These are phyloP conservation scores for Pelargonium myrrhifolium DNA, from an alignment of 441 rosid species.

Conservation along the genomic window DNA sequence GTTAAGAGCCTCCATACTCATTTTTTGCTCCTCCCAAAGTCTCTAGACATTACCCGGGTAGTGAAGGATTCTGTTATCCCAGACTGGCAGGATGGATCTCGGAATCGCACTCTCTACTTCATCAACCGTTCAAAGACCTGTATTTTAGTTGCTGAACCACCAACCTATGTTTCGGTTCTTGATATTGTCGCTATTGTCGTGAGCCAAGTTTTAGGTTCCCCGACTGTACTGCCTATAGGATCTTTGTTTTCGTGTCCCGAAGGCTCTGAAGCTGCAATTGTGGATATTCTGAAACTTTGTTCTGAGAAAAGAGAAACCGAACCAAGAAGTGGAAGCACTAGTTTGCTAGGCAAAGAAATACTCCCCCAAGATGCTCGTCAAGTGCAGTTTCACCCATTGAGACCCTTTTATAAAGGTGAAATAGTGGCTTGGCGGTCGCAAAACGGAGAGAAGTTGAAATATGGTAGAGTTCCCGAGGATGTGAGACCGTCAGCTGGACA, in stretches of 20 bases:
- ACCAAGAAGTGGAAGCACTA: constrained; percentile 29
- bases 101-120: constrained; percentile 62
- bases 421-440: constrained; percentile 85
- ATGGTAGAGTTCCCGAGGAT: constrained; percentile 92
- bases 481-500: constrained; percentile 93
- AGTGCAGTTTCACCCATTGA: constrained; percentile 85
- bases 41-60: constrained; percentile 52
- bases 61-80: constrained; percentile 54
- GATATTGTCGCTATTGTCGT: constrained; percentile 76
- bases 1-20: constrained; percentile 64
- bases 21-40: constrained; percentile 66
- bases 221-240: constrained; percentile 63
- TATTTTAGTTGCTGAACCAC: constrained; percentile 82
- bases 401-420: constrained; percentile 94
- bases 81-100: constrained; percentile 58
- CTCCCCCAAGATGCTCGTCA: constrained; percentile 77
- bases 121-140: constrained; percentile 45
- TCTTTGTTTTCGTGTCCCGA: constrained; percentile 72
- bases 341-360: constrained; percentile 67
- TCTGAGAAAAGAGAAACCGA: constrained; percentile 47
- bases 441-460: constrained; percentile 79
- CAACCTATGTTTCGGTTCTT: constrained; percentile 57
- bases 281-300: constrained; percentile 50
- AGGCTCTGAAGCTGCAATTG: constrained; percentile 64
- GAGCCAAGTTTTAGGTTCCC: constrained; percentile 78